Evolutionary conservation across 805 yeast species (phyloP).

Genomic region (Ogataea methanolica): DNA sequence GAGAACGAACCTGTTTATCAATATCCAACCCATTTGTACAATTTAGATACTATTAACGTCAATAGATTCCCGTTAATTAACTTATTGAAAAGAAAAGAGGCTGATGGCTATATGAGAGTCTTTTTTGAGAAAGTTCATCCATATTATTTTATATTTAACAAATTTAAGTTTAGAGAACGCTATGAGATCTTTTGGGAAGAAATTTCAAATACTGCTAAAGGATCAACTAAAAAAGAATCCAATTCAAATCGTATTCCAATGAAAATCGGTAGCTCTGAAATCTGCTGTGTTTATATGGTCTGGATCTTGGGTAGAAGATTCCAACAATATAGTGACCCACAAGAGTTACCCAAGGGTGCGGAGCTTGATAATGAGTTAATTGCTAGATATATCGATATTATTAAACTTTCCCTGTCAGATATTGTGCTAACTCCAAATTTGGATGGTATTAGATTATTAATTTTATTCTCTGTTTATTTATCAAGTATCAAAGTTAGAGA

Average conservation of each 20-base stretch:
- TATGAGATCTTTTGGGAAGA: conserved; percentile 39
- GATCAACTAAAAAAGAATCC: conserved; percentile 1
- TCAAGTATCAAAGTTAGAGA: conserved; percentile 43
- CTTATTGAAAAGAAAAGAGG: conserved; percentile 30
- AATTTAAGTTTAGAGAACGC: conserved; percentile 27
- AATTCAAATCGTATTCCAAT: conserved; percentile 6
- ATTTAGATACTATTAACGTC: conserved; percentile 27
- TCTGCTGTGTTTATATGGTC: conserved; percentile 44
- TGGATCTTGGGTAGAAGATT: conserved; percentile 38
- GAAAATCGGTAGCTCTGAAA: conserved; percentile 28
- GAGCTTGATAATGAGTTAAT: conserved; percentile 25
- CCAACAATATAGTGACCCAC: conserved; percentile 25
- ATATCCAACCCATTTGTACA: conserved; percentile 30
- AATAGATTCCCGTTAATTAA: conserved; percentile 37
- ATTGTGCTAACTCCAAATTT: conserved; percentile 40
- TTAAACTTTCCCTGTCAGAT: conserved; percentile 39
- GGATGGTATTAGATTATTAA: conserved; percentile 39
- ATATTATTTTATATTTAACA: conserved; percentile 38
- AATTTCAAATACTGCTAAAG: conserved; percentile 12
- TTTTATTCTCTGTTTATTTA: conserved; percentile 38
- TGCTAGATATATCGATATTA: conserved; percentile 34
- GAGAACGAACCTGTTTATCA: conserved; percentile 32
- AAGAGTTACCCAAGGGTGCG: conserved; percentile 17
- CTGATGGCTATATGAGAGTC: conserved; percentile 32
- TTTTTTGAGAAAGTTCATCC: conserved; percentile 43